Conservation (phyloP, 345 rosid genomes). For the Combretum micranthum region DNA sequence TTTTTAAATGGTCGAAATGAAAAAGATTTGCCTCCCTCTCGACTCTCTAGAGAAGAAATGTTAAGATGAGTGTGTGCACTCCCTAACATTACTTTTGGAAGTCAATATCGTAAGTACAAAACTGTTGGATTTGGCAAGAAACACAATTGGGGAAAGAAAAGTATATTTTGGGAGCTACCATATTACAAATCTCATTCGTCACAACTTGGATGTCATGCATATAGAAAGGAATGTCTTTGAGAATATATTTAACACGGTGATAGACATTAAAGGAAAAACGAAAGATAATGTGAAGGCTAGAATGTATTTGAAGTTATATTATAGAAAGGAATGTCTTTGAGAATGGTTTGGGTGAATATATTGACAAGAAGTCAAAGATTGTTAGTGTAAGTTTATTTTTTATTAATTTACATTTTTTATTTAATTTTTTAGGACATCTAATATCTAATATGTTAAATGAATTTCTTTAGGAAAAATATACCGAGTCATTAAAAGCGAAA, state of each 20-base stretch:
- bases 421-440: no score
- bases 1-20: no score
- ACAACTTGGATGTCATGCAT: slow-evolving; percentile 9
- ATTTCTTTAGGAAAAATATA: no score
- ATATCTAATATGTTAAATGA: no score
- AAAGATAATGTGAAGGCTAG: slow-evolving; percentile 3
- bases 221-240: slow-evolving; percentile 10
- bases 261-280: neutral
- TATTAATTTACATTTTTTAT: no score
- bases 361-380: neutral
- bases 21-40: no score
- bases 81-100: neutral
- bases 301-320: neutral
- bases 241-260: neutral
- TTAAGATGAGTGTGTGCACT: no score
- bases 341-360: neutral
- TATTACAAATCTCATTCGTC: neutral
- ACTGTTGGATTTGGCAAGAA: neutral
- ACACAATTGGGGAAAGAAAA: neutral
- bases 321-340: neutral
- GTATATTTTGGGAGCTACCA: slow-evolving; percentile 1
- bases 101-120: no score
- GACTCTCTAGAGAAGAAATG: no score
- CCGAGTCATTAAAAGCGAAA: no score
- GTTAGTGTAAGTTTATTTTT: no score